phyloP scores from a whole-genome alignment of 768 basidiomycete genomes.

The Leccinum ochraceum region DNA sequence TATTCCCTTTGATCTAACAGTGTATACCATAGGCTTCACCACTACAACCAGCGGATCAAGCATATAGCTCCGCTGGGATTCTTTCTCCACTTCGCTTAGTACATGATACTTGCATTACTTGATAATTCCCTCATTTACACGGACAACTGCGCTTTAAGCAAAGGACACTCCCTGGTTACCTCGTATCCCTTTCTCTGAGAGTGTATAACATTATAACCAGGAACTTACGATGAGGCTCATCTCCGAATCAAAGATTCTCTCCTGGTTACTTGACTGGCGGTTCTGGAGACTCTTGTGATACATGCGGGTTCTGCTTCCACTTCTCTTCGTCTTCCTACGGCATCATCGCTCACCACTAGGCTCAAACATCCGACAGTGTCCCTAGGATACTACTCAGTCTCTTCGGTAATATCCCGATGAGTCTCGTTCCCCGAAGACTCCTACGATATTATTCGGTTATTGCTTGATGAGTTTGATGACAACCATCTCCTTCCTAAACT shows the following conservation, averaged over 20 bases:
- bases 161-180: background rate
- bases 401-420: no score
- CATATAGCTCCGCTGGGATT: conserved; percentile 16
- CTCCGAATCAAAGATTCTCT: background rate
- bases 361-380: no score
- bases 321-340: no score
- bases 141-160: conserved; percentile 7
- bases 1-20: conserved; percentile 5
- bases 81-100: background rate
- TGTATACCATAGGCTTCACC: conserved; percentile 23
- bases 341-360: no score
- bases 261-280: no score
- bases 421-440: background rate
- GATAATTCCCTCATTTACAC: conserved; percentile 5
- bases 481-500: background rate
- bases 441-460: background rate
- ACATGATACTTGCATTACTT: conserved; percentile 4
- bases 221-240: background rate
- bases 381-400: no score
- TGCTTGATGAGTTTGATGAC: background rate
- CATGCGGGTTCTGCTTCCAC: no score
- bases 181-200: background rate
- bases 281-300: background rate
- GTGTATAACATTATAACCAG: background rate
- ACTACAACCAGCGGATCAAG: conserved; percentile 35